Percentiles rank a stretch among this genome's conserved stretches.
Evolutionary conservation across 2,329 filamentous ascomycete species (phyloP).

Genomic region (Graphiopsis chlorocephala): DNA sequence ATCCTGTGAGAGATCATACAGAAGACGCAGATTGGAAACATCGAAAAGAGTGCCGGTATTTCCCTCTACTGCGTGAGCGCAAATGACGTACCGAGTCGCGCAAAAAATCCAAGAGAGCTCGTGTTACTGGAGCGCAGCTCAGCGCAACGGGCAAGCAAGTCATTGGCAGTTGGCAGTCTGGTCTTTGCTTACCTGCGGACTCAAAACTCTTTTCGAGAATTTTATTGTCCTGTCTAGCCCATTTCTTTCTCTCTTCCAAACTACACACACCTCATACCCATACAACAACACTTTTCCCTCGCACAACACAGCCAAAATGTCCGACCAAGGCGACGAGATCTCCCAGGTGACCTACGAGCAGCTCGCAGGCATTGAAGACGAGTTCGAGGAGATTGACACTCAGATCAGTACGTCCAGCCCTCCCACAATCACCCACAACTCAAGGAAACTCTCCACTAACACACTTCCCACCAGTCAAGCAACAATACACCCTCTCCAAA

Average conservation of each 20-base stretch:
- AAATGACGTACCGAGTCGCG: background rate
- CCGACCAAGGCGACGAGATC: conserved; percentile 5
- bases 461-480: conserved; percentile 25
- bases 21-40: too few species aligned
- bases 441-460: conserved; percentile 22
- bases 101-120: conserved; percentile 5
- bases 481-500: conserved; percentile 63
- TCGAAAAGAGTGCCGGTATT: background rate
- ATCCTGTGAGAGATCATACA: too few species aligned
- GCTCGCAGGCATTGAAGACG: conserved; percentile 73
- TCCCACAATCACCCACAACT: too few species aligned
- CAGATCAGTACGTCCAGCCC: conserved; percentile 68
- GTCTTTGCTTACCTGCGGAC: background rate
- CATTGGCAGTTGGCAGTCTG: conserved; percentile 5
- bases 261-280: background rate
- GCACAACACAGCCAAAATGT: background rate
- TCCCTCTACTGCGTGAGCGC: background rate
- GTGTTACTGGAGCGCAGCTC: background rate
- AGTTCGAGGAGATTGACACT: conserved; percentile 79
- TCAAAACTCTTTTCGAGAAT: background rate
- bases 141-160: background rate
- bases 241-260: background rate
- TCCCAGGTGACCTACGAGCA: conserved; percentile 64
- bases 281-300: background rate
- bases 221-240: too few species aligned